Evolutionary conservation across 441 rosid genomes (phyloP), one percentile per base, ranked within the genome.

Genomic region (Euphorbia schlechtendalii): DNA sequence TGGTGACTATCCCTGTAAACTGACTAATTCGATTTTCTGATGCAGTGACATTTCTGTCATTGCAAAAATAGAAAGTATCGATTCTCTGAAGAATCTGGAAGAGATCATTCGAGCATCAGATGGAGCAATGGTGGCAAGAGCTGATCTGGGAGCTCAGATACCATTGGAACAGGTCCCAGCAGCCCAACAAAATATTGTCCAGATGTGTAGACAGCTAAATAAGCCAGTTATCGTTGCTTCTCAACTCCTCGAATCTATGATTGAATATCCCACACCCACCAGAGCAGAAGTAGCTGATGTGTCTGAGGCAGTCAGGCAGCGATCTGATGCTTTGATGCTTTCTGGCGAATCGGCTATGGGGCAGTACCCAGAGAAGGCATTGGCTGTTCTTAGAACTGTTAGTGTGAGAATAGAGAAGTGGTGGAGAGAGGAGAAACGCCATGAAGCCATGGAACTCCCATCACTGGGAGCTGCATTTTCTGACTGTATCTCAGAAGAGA

Each of bases 341-440:
- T 95, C 99, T 61, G 98, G 98, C 46, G 99, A 95, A 77, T 91
- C 99, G 17, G 99, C 99, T 21, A 95, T 95, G 99, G 99, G 99
- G 58, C 98, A 89, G 72, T 94, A 57, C 81, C 96, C 97, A 3
- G 97, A 89, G 28, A 91, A 90, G 80, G 96, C 98, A 54, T 77
- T 95, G 66, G 66, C 92, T 12, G 98, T 95, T 77, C 85, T 91
- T 21, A 86, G 96, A 69, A 87, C 77, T 73, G 98, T 95, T 56
- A 91, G 96, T 73, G 59, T 89, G 68, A 89, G 99, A 75, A 94
- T 91, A 43, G 99, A 94, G 81, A 85, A 76, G 73, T 91, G 99
- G 98, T 89, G 96, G 96, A 91, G 99, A 73, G 99, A 90, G 74
- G 96, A 85, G 80, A 87, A 89, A 73, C 84, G 83, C 41, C 80